phyloP scores from a whole-genome alignment of 129 eudicot species.

The Scalesia atractyloides region DNA sequence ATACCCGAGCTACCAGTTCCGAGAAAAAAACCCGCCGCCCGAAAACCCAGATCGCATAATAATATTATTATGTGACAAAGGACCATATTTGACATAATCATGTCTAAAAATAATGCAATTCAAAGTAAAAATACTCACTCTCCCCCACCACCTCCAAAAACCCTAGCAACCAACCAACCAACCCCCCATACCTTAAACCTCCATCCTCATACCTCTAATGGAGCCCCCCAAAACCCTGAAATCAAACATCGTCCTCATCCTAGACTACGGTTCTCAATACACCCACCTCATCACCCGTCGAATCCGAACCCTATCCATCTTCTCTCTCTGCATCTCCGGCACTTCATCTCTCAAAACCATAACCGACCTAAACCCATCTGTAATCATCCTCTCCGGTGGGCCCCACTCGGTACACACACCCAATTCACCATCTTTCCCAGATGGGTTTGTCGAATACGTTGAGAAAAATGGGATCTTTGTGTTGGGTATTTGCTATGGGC shows the following conservation, averaged over 20 bases:
- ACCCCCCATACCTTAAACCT: conserved; percentile 2
- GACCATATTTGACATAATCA: no score
- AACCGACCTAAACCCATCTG: conserved; percentile 66
- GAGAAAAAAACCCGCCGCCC: no score
- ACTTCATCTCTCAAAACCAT: conserved; percentile 73
- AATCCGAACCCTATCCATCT: conserved; percentile 67
- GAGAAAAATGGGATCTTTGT: conserved; percentile 54
- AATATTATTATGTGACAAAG: no score
- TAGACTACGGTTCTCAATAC: conserved; percentile 91
- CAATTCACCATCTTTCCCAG: conserved; percentile 69
- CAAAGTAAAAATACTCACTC: neutral
- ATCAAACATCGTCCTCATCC: conserved; percentile 67
- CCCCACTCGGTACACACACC: conserved; percentile 82
- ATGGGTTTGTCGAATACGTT: conserved; percentile 77
- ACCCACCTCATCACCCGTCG: conserved; percentile 94
- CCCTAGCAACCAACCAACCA: conserved; percentile 26
- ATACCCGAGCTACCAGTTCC: no score
- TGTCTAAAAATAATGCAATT: no score
- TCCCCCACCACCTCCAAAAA: conserved; percentile 32
- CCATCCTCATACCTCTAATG: conserved; percentile 34
- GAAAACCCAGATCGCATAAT: no score
- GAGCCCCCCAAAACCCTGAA: conserved; percentile 55
- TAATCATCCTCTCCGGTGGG: conserved; percentile 88
- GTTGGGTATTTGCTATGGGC: conserved; percentile 86
- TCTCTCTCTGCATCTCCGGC: conserved; percentile 85